Evolutionary conservation across 2,329 filamentous ascomycete genomes (phyloP).

Genomic region (Beauveria scarabaeidicola): DNA sequence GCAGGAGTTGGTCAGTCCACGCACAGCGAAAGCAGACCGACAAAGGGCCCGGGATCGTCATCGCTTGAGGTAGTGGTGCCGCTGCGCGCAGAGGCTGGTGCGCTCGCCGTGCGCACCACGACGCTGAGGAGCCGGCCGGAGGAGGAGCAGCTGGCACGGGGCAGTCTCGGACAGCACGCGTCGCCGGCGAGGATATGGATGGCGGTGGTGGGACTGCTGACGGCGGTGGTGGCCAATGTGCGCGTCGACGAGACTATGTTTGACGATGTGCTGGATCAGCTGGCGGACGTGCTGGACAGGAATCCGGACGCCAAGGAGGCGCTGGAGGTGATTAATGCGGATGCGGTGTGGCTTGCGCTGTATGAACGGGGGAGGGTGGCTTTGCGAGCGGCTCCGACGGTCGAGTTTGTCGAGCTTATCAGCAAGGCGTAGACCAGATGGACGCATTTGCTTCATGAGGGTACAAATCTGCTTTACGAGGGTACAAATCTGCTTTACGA

Average conservation of each 20-base stretch:
- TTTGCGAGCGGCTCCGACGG: slow-evolving; percentile 27
- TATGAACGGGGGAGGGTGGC: slow-evolving; percentile 37
- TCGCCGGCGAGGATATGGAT: slow-evolving; percentile 58
- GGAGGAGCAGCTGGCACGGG: slow-evolving; percentile 13
- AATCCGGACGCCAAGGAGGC: slow-evolving; percentile 43
- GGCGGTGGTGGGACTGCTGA: slow-evolving; percentile 49
- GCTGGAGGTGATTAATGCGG: slow-evolving; percentile 57
- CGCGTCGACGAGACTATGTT: slow-evolving; percentile 59
- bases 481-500: no score
- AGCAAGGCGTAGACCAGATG: neutral
- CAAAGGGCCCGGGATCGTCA: slow-evolving; percentile 5
- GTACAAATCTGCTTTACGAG: neutral
- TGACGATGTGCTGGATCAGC: slow-evolving; percentile 59
- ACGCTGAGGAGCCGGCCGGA: neutral
- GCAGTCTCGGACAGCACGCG: slow-evolving; percentile 48
- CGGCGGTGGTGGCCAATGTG: slow-evolving; percentile 53
- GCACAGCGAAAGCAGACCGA: slow-evolving; percentile 11
- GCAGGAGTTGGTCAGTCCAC: neutral
- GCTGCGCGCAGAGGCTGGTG: slow-evolving; percentile 18
- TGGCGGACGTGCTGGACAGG: slow-evolving; percentile 41
- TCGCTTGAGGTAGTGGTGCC: slow-evolving; percentile 24
- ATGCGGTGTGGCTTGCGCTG: slow-evolving; percentile 67
- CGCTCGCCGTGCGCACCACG: neutral
- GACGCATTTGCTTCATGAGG: neutral
- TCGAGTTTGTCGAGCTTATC: slow-evolving; percentile 23